Base-by-base conservation (phyloP, 352 stramenopile species). In the Elongisporangium anandrum region DNA sequence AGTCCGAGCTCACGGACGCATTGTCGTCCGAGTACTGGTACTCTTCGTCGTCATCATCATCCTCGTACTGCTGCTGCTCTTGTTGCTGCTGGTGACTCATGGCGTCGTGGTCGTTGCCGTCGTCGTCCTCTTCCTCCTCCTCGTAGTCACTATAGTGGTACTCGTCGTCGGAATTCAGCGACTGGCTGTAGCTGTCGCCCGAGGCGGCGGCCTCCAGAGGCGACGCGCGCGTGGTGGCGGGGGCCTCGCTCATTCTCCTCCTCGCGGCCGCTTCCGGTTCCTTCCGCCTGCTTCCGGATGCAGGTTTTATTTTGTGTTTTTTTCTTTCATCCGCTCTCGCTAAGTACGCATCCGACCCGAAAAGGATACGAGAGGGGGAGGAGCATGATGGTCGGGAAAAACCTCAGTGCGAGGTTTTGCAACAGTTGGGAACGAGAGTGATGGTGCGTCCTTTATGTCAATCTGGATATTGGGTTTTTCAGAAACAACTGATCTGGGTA, bases 81-180 rank as follows among this genome's bases (percentile, higher is more conserved):
- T 57, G 59, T 3, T 24, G 26, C 26, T 10, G 16, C 29, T 51
- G 24, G 48, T 59, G 15, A 7, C 15, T 29, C 9, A 21, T 29
- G 51, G 57, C 53, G 39, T 50, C 34, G 24, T 56, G 41, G 23
- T 66, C 20, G 29, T 52, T 50, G 29, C 63, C 29, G 21, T 63
- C 50, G 21, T 79, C 63, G 39, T 66, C 56, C 23, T 83, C 80
- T 22, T 90, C 75, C 19, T 86, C 76, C 54, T 87, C 79, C 65
- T 90, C 60, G 62, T 94, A 81, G 63, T 82, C 92, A 71, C 92
- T 92, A 67, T 90, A 82, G 60, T 94, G 92, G 59, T 94, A 81
- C 50, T 86, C 76, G 56, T 93, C 84, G 61, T 90, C 80, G 52
- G 80, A 90, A 47, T 80, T 75, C 52, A 83, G 68, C 49, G 78